phyloP scores from a whole-genome alignment of 176 grass and related monocot species.

The Musa beccarii region DNA sequence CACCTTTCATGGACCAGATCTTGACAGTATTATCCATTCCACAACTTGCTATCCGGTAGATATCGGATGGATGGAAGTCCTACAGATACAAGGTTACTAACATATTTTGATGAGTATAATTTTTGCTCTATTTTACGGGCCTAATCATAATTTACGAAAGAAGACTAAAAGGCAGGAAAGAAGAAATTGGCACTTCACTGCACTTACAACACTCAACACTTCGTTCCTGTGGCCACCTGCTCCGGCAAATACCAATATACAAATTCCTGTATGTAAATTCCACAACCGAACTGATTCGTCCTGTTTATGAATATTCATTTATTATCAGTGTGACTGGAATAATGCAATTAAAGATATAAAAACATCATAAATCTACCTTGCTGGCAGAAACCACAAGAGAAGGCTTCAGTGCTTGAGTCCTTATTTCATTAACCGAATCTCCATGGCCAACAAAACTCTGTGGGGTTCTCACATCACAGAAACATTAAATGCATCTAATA shows the following conservation, averaged over 20 bases:
- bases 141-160: not conserved
- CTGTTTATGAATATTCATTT: constrained; percentile 30
- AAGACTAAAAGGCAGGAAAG: not conserved
- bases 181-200: not conserved
- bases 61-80: constrained; percentile 96
- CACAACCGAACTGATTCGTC: constrained; percentile 94
- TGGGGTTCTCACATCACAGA: constrained; percentile 11
- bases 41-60: constrained; percentile 83
- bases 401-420: constrained; percentile 62
- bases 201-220: constrained; percentile 95
- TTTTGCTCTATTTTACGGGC: not conserved
- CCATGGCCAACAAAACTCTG: constrained; percentile 87
- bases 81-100: constrained; percentile 18
- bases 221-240: constrained; percentile 88
- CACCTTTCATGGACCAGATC: constrained; percentile 99
- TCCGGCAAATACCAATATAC: constrained; percentile 87
- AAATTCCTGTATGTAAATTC: constrained; percentile 97
- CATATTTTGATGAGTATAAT: constrained; percentile 3
- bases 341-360: constrained; percentile 1
- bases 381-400: constrained; percentile 94
- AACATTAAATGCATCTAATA: not conserved
- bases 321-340: constrained; percentile 19
- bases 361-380: constrained; percentile 46
- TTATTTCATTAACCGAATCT: constrained; percentile 74
- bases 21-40: constrained; percentile 97